phyloP scores from a whole-genome alignment of 352 stramenopile species.

The Globisporangium middletonii region DNA sequence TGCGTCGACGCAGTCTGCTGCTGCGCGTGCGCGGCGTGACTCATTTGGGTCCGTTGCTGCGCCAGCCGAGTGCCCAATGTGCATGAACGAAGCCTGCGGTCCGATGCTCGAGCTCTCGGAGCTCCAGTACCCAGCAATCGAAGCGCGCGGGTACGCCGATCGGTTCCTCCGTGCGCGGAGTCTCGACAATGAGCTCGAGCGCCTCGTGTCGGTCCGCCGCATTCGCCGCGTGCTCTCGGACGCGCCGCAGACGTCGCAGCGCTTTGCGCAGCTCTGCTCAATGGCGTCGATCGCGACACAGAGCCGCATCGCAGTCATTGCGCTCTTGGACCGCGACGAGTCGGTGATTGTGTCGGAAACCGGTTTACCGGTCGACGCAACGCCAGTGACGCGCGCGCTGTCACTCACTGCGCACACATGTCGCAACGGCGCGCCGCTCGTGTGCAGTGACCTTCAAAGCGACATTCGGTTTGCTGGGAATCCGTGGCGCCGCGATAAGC shows the following conservation, averaged over 20 bases:
- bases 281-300: slow-evolving; percentile 74
- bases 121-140: slow-evolving; percentile 48
- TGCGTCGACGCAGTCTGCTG: slow-evolving; percentile 12
- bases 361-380: slow-evolving; percentile 15
- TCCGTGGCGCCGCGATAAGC: slow-evolving; percentile 38
- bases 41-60: slow-evolving; percentile 20
- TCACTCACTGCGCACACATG: slow-evolving; percentile 66
- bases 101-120: slow-evolving; percentile 44
- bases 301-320: slow-evolving; percentile 62
- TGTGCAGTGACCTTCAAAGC: slow-evolving; percentile 54
- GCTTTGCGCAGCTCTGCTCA: slow-evolving; percentile 60
- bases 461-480: slow-evolving; percentile 71
- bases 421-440: slow-evolving; percentile 46
- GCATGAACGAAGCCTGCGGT: slow-evolving; percentile 52
- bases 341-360: slow-evolving; percentile 50
- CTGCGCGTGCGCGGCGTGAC: slow-evolving; percentile 19
- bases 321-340: slow-evolving; percentile 50
- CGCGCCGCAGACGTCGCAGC: slow-evolving; percentile 31
- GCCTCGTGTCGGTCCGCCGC: slow-evolving; percentile 33
- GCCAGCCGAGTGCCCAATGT: slow-evolving; percentile 35
- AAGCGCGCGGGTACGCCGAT: slow-evolving; percentile 19
- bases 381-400: slow-evolving; percentile 28
- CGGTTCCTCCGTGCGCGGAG: slow-evolving; percentile 34
- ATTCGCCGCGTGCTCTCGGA: slow-evolving; percentile 37
- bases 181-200: slow-evolving; percentile 55